These are phyloP conservation scores for Nigrospora osmanthi DNA, from an alignment of 2,329 filamentous ascomycete genomes.

Conservation along the genomic window DNA sequence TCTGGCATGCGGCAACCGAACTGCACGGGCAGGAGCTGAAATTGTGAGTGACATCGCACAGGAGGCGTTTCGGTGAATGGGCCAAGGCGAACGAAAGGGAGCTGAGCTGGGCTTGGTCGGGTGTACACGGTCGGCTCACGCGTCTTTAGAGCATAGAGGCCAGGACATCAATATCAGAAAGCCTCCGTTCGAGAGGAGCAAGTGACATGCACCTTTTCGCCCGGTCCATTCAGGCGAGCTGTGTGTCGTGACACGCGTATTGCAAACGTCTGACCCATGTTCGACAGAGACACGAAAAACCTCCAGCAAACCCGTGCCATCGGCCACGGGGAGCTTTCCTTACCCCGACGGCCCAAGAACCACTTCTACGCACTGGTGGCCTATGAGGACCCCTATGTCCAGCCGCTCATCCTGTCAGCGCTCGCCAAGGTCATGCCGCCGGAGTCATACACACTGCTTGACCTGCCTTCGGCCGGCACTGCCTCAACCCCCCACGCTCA, in stretches of 20 bases:
- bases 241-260: too few species aligned
- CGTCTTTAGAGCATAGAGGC: slow-evolving; percentile 16
- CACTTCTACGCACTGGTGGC: slow-evolving; percentile 65
- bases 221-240: background rate
- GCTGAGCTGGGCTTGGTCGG: slow-evolving; percentile 1
- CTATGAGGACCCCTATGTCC: slow-evolving; percentile 85
- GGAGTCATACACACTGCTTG: slow-evolving; percentile 47
- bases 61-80: background rate
- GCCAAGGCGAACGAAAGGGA: background rate
- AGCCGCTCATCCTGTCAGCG: slow-evolving; percentile 74
- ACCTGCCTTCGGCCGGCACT: slow-evolving; percentile 22
- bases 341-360: slow-evolving; percentile 16
- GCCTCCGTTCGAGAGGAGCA: background rate
- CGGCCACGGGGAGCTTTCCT: slow-evolving; percentile 1
- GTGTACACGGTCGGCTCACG: slow-evolving; percentile 1
- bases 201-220: slow-evolving; percentile 2
- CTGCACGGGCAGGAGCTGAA: slow-evolving; percentile 65
- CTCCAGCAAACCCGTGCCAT: too few species aligned
- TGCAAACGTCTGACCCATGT: too few species aligned
- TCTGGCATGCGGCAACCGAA: slow-evolving; percentile 64
- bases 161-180: slow-evolving; percentile 13
- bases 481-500: background rate
- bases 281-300: too few species aligned
- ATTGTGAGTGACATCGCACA: slow-evolving; percentile 55
- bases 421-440: slow-evolving; percentile 54